These are phyloP conservation scores for Hyaloperonospora arabidopsidis DNA, from an alignment of 352 stramenopile genomes.

Conservation along the genomic window DNA sequence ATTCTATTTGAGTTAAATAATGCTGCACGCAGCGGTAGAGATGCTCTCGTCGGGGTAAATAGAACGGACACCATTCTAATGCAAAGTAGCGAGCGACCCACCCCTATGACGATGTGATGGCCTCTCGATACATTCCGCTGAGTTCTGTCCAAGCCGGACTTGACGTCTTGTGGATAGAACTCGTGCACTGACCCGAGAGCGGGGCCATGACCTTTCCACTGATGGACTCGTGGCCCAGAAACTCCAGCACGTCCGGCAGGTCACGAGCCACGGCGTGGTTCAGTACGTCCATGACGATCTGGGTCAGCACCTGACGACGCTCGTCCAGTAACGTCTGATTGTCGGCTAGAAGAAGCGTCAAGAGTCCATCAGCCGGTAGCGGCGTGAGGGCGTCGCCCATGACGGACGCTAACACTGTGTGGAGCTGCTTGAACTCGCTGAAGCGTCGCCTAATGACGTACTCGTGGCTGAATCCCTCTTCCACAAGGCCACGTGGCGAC, in stretches of 20 bases:
- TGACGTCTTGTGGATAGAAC: conserved; percentile 64
- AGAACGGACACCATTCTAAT: no score
- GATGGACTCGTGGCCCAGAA: conserved; percentile 45
- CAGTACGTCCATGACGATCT: conserved; percentile 55
- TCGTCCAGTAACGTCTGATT: conserved; percentile 59
- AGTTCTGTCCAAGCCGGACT: conserved; percentile 46
- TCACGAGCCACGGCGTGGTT: conserved; percentile 44
- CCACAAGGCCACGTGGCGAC: conserved; percentile 23
- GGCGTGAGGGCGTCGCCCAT: conserved; percentile 43
- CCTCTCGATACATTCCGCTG: conserved; percentile 4
- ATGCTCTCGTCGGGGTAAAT: no score
- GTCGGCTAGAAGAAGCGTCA: conserved; percentile 61
- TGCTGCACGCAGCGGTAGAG: no score
- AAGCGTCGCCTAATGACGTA: conserved; percentile 68
- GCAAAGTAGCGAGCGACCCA: no score
- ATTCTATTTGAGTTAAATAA: no score
- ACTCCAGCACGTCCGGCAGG: conserved; percentile 55
- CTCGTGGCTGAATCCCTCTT: conserved; percentile 30
- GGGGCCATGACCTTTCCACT: conserved; percentile 38
- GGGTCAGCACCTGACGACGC: conserved; percentile 52
- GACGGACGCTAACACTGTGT: conserved; percentile 38
- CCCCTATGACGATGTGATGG: conserved; percentile 17
- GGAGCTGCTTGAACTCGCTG: conserved; percentile 61
- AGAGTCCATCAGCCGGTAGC: conserved; percentile 48
- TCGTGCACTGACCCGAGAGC: conserved; percentile 38